These are phyloP conservation scores for Colletotrichum sublineola DNA, from an alignment of 2,329 filamentous ascomycete genomes.

Conservation along the genomic window DNA sequence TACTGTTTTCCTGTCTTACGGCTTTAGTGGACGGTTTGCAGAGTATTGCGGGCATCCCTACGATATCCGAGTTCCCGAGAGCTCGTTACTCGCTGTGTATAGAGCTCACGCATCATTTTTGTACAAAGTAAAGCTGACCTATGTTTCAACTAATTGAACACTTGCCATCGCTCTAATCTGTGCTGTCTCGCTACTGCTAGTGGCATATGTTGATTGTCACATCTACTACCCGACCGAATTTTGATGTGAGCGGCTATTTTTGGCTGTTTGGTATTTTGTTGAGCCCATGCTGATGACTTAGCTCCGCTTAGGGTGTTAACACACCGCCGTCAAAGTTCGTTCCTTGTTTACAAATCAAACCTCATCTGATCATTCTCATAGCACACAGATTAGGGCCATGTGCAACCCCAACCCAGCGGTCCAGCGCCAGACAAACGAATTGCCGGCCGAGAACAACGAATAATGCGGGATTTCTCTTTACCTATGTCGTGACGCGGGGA, in stretches of 20 bases:
- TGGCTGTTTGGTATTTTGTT: background rate
- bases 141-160: conserved; percentile 23
- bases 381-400: background rate
- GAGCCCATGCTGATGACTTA: background rate
- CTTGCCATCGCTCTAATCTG: background rate
- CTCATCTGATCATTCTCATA: conserved; percentile 15
- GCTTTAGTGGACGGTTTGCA: conserved; percentile 32
- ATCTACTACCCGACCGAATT: no score
- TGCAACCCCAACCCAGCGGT: background rate
- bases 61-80: background rate
- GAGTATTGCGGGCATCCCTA: conserved; percentile 15
- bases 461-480: background rate
- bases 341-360: conserved; percentile 14
- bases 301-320: background rate
- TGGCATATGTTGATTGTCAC: background rate
- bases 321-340: conserved; percentile 4
- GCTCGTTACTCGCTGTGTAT: conserved; percentile 29
- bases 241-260: no score
- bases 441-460: background rate
- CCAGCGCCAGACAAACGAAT: background rate
- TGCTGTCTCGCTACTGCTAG: background rate
- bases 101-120: conserved; percentile 27
- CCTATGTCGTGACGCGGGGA: background rate
- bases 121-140: conserved; percentile 34
- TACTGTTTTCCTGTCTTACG: conserved; percentile 19